Percentiles rank a stretch among this genome's conserved stretches.
Evolutionary conservation across 1,139 yeast species (phyloP).

Genomic region (Lodderomyces elongisporus): DNA sequence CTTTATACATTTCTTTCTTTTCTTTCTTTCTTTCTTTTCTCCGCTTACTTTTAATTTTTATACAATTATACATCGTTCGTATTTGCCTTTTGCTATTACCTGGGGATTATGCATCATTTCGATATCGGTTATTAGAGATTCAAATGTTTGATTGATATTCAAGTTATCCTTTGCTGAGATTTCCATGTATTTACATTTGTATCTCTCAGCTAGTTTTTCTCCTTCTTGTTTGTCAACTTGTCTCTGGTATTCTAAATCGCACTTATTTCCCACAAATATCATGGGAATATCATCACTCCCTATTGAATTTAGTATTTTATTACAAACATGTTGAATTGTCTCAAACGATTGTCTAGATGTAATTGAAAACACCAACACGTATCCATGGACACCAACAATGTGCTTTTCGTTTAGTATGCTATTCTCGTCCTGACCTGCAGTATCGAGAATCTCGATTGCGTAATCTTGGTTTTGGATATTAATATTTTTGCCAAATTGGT

Average conservation of each 20-base stretch:
- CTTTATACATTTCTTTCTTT: too few relatives aligned
- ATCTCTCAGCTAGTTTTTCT: slow-evolving; percentile 53
- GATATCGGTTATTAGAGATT: slow-evolving; percentile 63
- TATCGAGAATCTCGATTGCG: slow-evolving; percentile 81
- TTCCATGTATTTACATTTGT: slow-evolving; percentile 68
- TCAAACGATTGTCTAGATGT: slow-evolving; percentile 78
- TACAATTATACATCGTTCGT: slow-evolving; percentile 36
- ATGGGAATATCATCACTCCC: slow-evolving; percentile 75
- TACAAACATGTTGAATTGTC: slow-evolving; percentile 71
- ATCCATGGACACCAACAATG: slow-evolving; percentile 81
- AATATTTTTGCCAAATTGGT: slow-evolving; percentile 74
- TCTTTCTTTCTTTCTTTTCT: neutral
- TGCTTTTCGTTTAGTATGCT: slow-evolving; percentile 80
- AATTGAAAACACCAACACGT: slow-evolving; percentile 76
- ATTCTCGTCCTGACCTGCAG: slow-evolving; percentile 95
- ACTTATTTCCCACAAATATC: slow-evolving; percentile 80
- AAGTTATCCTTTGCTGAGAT: slow-evolving; percentile 75
- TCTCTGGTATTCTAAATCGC: slow-evolving; percentile 60
- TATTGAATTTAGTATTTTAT: slow-evolving; percentile 72
- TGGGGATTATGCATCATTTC: slow-evolving; percentile 57
- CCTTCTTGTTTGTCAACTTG: slow-evolving; percentile 69
- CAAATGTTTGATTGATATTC: slow-evolving; percentile 64
- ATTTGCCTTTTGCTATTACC: slow-evolving; percentile 24
- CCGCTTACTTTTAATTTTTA: slow-evolving; percentile 10
- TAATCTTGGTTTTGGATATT: slow-evolving; percentile 70